A percentile compares a stretch with the other conserved stretches of the same genome.
phyloP scores from a whole-genome alignment of 768 basidiomycete species.

The Plicaturopsis crispa region DNA sequence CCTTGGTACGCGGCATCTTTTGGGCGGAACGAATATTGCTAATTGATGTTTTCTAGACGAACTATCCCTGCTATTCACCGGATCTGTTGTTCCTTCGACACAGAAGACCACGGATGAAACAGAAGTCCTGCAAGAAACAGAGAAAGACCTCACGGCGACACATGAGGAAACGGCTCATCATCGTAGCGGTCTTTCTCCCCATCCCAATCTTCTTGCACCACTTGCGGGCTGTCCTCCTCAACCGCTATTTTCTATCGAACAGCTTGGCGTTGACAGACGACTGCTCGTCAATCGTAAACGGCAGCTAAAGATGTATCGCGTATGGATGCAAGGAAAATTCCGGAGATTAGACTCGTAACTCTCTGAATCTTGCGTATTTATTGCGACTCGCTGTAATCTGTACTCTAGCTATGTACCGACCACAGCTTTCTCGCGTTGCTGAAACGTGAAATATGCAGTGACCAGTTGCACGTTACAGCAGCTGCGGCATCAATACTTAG shows the following conservation, averaged over 20 bases:
- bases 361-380: too few species aligned
- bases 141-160: background rate
- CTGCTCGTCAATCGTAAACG: constrained; percentile 90
- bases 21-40: background rate
- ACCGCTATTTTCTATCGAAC: constrained; percentile 71
- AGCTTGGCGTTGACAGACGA: constrained; percentile 84
- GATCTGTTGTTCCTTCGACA: constrained; percentile 32
- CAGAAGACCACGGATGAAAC: background rate
- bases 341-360: constrained; percentile 46
- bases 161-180: background rate
- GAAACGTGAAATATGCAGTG: too few species aligned
- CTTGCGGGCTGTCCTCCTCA: constrained; percentile 27
- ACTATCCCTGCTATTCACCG: constrained; percentile 74
- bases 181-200: too few species aligned
- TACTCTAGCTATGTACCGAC: too few species aligned
- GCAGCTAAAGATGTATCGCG: constrained; percentile 94
- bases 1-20: constrained; percentile 41
- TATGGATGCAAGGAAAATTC: constrained; percentile 91
- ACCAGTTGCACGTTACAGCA: too few species aligned
- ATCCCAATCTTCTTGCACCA: constrained; percentile 20
- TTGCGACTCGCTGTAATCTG: too few species aligned
- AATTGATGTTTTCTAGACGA: constrained; percentile 46
- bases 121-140: background rate
- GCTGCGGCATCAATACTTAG: too few species aligned
- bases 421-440: too few species aligned